Percentiles rank a stretch among this genome's conserved stretches.
These are phyloP conservation scores for Syzygium malaccense DNA, from an alignment of 441 rosid species.

Conservation along the genomic window DNA sequence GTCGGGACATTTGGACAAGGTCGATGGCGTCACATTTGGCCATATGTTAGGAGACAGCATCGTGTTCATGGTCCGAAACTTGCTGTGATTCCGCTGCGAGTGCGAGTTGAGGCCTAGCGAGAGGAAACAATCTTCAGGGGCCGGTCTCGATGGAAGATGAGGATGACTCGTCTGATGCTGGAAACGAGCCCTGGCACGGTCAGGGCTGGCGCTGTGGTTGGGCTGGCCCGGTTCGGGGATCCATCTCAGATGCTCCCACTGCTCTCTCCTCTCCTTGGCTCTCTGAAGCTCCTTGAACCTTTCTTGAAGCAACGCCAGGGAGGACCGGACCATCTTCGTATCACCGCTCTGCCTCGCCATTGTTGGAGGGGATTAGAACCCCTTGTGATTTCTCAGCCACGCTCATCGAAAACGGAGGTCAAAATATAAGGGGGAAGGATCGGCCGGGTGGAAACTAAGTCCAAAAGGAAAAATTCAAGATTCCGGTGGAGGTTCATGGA, in stretches of 20 bases:
- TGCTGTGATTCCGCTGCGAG: conserved; percentile 15
- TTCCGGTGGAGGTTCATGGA: conserved; percentile 27
- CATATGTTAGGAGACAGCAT: conserved; percentile 18
- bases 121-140: neutral
- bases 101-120: conserved; percentile 20
- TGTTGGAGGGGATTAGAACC: neutral
- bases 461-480: conserved; percentile 31
- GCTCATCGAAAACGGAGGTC: neutral
- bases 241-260: conserved; percentile 41
- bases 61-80: conserved; percentile 1
- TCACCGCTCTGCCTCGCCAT: conserved; percentile 47
- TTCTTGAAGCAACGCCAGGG: conserved; percentile 64
- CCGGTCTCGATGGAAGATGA: neutral
- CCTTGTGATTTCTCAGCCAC: neutral
- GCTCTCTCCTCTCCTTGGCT: conserved; percentile 48
- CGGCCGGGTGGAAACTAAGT: conserved; percentile 18
- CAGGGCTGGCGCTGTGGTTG: neutral
- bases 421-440: conserved; percentile 17
- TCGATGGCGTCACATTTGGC: conserved; percentile 9
- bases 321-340: conserved; percentile 34
- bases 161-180: neutral
- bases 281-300: conserved; percentile 55
- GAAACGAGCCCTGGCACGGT: conserved; percentile 1
- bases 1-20: conserved; percentile 18
- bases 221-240: conserved; percentile 15